Base-by-base conservation (phyloP, 2,329 filamentous ascomycete species). In the Arthrobotrys sinensis region DNA sequence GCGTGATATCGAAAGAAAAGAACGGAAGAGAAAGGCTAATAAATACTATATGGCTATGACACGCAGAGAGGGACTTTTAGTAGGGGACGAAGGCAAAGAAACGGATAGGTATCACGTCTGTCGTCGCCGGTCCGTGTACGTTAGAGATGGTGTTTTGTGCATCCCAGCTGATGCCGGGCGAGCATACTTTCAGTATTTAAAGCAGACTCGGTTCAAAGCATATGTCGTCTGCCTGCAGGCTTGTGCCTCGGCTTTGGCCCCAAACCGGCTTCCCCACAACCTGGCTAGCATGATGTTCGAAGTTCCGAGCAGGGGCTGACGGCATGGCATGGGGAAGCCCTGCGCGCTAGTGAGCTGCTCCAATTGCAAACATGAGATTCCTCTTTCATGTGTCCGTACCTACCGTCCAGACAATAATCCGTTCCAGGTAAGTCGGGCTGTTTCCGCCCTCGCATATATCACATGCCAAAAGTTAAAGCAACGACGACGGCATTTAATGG, bases 241-340 rank as follows among this genome's bases (percentile, higher is more conserved):
- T 70, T 77, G 60, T 77, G 73, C 73, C 73, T 77, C 73, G 73
- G 73, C 73, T 77, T 43, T 48, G 34, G 48, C 36, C 34, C 64
- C 12, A 43, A 57, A 57, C 55, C 55, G 36, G 36, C 55, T 60
- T 60, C 55, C 55, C 55, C 55, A 60, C 55, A 60, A 36, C 52
- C n/a, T 12, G 19, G 43, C 34, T 34, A 60, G 52, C 34, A 57
- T 21, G 32, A 57, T 50, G 11, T 50, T 65, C 28, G 32, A 57
- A 36, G 11, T 50, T 65, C 28, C 43, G 40, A 65, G 43, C 43
- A 36, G 43, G 24, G 43, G 32, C 21, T 36, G 40, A 11, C 21
- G 21, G 19, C 62, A 65, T 63, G 43, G 43, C 24, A 28, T 28
- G 24, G 24, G 24, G 24, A 28, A 28, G 2, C 24, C 24, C 24